Evolutionary conservation across 306 rosid species (phyloP).

Genomic region (Citrullus colocynthis): DNA sequence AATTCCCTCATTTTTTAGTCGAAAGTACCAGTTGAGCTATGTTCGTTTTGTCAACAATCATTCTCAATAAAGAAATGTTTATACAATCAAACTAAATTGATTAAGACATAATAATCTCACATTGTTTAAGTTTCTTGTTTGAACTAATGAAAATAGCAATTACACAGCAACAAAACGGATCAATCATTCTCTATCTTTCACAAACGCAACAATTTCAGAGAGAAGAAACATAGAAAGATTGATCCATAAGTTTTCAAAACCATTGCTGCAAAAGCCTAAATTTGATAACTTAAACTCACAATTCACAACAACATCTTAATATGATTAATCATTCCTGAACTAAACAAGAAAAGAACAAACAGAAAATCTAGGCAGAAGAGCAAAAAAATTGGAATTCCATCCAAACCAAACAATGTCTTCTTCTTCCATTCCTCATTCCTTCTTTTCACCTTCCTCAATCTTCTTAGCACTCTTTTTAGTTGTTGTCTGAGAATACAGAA

Average conservation of each 20-base stretch:
- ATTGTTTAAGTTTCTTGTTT: background rate
- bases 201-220: background rate
- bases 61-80: background rate
- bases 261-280: background rate
- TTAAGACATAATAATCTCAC: background rate
- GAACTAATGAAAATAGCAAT: background rate
- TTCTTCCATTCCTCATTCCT: slow-evolving; percentile 15
- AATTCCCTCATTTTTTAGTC: too few relatives aligned
- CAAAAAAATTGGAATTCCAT: background rate
- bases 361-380: too few relatives aligned
- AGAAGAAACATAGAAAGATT: background rate
- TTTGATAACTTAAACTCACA: background rate
- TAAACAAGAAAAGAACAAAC: background rate
- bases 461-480: slow-evolving; percentile 37
- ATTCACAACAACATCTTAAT: background rate
- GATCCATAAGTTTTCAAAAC: background rate
- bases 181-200: background rate
- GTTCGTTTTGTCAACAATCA: background rate
- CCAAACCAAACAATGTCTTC: background rate
- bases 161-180: background rate
- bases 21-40: too few relatives aligned
- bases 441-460: slow-evolving; percentile 47
- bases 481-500: slow-evolving; percentile 74
- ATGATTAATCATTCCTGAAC: background rate
- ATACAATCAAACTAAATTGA: background rate